phyloP scores from a whole-genome alignment of 331 rosid species.

The Ulmus americana region DNA sequence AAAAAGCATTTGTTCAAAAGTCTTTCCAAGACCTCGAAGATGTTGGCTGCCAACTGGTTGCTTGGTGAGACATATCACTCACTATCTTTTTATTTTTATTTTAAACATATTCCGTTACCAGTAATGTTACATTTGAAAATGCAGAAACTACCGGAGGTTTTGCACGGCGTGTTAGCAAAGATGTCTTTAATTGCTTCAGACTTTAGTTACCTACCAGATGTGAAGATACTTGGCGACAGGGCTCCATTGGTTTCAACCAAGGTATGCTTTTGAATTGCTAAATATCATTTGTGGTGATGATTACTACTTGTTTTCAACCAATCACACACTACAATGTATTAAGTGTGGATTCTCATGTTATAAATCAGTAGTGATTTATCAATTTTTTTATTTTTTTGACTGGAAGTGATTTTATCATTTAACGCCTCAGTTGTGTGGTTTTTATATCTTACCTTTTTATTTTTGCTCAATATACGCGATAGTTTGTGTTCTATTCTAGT shows the following conservation, averaged over 20 bases:
- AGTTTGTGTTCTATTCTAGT: neutral
- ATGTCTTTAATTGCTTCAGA: constrained; percentile 96
- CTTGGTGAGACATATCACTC: constrained; percentile 52
- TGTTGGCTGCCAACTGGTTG: constrained; percentile 97
- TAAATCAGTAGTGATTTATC: too few species aligned
- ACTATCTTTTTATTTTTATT: constrained; percentile 11
- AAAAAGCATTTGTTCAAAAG: constrained; percentile 73
- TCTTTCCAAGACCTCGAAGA: constrained; percentile 73
- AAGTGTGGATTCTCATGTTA: too few species aligned
- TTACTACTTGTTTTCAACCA: too few species aligned
- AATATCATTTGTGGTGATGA: too few species aligned
- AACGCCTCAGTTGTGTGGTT: too few species aligned
- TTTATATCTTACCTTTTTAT: too few species aligned
- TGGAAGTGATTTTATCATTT: too few species aligned
- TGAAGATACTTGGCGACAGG: constrained; percentile 78
- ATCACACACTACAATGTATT: too few species aligned
- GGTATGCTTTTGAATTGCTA: constrained; percentile 32
- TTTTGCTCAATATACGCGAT: too few species aligned
- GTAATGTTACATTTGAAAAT: constrained; percentile 22
- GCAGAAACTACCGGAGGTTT: constrained; percentile 79
- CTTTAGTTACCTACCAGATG: constrained; percentile 86
- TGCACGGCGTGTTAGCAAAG: constrained; percentile 79
- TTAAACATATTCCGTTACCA: constrained; percentile 4
- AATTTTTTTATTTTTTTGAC: too few species aligned
- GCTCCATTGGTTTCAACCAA: constrained; percentile 96